phyloP scores from a whole-genome alignment of 305 asterid genomes.

The Fraxinus greggii region DNA sequence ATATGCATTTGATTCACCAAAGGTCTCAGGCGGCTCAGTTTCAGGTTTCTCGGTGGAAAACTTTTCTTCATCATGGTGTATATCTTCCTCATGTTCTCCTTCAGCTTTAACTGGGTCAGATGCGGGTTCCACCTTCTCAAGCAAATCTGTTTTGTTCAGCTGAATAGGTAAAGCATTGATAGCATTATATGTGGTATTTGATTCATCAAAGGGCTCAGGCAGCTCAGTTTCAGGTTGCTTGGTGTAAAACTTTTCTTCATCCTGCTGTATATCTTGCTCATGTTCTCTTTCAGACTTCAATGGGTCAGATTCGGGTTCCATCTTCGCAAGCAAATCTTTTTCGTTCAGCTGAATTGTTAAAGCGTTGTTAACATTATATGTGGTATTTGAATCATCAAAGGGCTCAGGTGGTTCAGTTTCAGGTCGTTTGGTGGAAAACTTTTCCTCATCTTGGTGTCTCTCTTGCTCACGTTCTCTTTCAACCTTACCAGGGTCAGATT shows the following conservation, averaged over 20 bases:
- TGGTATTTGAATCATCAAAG: conserved; percentile 34
- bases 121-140: conserved; percentile 34
- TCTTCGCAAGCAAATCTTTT: conserved; percentile 28
- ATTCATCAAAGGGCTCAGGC: conserved; percentile 35
- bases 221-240: conserved; percentile 48
- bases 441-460: conserved; percentile 11
- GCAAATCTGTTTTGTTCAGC: conserved; percentile 29
- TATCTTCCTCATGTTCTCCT: conserved; percentile 31
- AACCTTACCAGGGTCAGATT: conserved; percentile 29
- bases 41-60: conserved; percentile 40
- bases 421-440: conserved; percentile 30
- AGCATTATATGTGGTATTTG: conserved; percentile 23
- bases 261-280: conserved; percentile 32
- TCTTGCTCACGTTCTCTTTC: conserved; percentile 25
- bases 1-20: conserved; percentile 29
- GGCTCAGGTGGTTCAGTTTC: conserved; percentile 42
- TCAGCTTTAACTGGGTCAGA: conserved; percentile 34
- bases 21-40: conserved; percentile 37
- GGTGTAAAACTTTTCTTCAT: conserved; percentile 15
- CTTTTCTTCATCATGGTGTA: conserved; percentile 26
- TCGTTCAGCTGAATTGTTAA: conserved; percentile 33
- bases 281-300: conserved; percentile 33
- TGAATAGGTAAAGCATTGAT: conserved; percentile 38
- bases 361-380: conserved; percentile 29
- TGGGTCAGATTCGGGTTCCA: conserved; percentile 33